Evolutionary conservation across 345 rosid genomes (phyloP), one percentile per base, ranked within the genome.

Genomic region (Hibiscus trionum): DNA sequence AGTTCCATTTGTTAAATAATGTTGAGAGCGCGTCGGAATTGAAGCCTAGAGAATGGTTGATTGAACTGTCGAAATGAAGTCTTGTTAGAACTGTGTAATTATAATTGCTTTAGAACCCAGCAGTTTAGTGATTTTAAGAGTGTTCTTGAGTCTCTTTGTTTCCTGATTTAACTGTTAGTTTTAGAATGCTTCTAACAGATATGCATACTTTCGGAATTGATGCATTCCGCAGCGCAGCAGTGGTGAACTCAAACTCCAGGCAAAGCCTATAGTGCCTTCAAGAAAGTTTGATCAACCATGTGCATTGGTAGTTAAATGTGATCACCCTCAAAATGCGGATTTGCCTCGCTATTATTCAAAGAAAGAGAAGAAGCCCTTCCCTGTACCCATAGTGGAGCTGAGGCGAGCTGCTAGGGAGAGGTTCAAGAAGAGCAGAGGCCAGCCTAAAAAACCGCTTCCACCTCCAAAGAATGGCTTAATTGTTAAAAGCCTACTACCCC

Each of bases 401-500:
- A 85, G 99, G 74, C 88, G 97, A 73, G 93, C 93, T 61, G 97
- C 97, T 11, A 86, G 99, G 83, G 91, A 90, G 80, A 91, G 97
- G 80, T 79, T 86, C 61, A 91, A 90, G 81, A 90, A 88, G 59
- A 84, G 83, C 69, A 85, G 77, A 79, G 90, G 85, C 68, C 82
- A 84, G 56, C 96, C 97, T 46, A 88, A 67, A 75, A 83, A 76
- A 77, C 88, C 83, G 50, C 27, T 76, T 35, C 83, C 87, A 61
- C 91, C 99, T 77, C 96, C 97, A 1, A 95, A 79, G 79, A 87
- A 80, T 33, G 97, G 99, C 42, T 80, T 95, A 84, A 71, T 89
- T 52, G 87, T 91, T 33, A 84, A 83, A 81, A 79, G 84, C 79
- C 86, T 95, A 26, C 76, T 86, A 50, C 92, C 97, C 5, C 76